These are phyloP conservation scores for Zychaea mexicana DNA, from an alignment of 371 early-diverging fungal species.

Conservation along the genomic window DNA sequence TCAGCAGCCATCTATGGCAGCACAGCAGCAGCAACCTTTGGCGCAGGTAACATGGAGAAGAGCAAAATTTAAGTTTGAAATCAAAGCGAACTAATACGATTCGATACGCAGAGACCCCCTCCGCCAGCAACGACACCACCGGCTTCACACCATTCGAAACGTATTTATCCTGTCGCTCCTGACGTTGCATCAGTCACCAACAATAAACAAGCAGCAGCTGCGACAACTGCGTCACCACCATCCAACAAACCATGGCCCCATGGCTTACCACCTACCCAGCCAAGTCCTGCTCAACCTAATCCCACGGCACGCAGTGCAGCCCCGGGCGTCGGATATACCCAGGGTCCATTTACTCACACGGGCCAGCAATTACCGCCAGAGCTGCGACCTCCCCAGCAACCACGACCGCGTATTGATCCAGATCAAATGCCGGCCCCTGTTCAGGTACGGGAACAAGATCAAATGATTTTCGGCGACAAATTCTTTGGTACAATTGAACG, in stretches of 20 bases:
- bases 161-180: slow-evolving; percentile 45
- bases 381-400: slow-evolving; percentile 44
- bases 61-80: neutral
- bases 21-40: slow-evolving; percentile 2
- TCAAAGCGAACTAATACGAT: neutral
- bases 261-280: slow-evolving; percentile 4
- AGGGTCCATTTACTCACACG: slow-evolving; percentile 36
- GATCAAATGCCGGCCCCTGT: slow-evolving; percentile 95
- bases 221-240: slow-evolving; percentile 10
- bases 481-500: slow-evolving; percentile 77
- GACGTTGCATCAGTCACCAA: slow-evolving; percentile 20
- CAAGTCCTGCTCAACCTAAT: neutral
- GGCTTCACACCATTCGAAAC: slow-evolving; percentile 22
- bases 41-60: neutral
- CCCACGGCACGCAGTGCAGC: slow-evolving; percentile 17
- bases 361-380: slow-evolving; percentile 41
- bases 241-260: slow-evolving; percentile 8
- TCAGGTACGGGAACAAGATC: slow-evolving; percentile 85
- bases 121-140: neutral
- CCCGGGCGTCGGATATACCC: slow-evolving; percentile 38
- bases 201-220: slow-evolving; percentile 10
- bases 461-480: slow-evolving; percentile 65
- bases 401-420: slow-evolving; percentile 85
- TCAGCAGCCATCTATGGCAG: neutral
- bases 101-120: neutral